A percentile compares a stretch with the other conserved stretches of the same genome.
Evolutionary conservation across 1,284 basidiomycete genomes (phyloP).

Genomic region (Melampsora americana): DNA sequence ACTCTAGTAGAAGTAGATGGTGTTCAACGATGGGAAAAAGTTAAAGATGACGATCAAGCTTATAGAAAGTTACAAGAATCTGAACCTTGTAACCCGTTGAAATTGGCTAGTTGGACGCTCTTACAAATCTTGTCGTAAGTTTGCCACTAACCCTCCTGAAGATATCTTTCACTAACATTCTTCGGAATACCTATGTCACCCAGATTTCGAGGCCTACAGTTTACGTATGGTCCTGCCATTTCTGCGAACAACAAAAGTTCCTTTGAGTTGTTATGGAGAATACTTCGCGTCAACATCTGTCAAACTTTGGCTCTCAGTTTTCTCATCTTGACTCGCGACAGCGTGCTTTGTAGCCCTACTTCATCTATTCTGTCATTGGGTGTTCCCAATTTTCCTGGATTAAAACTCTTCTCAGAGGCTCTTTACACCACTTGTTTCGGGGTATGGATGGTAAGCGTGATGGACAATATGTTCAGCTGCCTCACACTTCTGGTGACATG

Average conservation of each 20-base stretch:
- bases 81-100: not conserved
- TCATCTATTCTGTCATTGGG: not conserved
- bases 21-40: conserved; percentile 8
- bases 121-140: conserved; percentile 10
- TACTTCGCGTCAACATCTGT: not conserved
- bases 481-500: not conserved
- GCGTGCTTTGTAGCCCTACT: not conserved
- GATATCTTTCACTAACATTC: not conserved
- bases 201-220: too few species aligned
- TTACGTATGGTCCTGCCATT: not conserved
- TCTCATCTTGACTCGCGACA: not conserved
- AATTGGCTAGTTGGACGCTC: conserved; percentile 14
- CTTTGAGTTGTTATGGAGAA: not conserved
- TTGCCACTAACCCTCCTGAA: not conserved
- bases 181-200: too few species aligned
- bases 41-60: not conserved
- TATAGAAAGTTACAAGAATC: not conserved
- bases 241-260: not conserved
- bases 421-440: not conserved
- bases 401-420: not conserved
- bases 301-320: not conserved
- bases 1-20: not conserved
- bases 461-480: not conserved
- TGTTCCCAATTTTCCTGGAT: conserved; percentile 5
- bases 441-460: not conserved